Base-by-base conservation (phyloP, 495 filamentous ascomycete species). In the Penicillium maclennaniae region DNA sequence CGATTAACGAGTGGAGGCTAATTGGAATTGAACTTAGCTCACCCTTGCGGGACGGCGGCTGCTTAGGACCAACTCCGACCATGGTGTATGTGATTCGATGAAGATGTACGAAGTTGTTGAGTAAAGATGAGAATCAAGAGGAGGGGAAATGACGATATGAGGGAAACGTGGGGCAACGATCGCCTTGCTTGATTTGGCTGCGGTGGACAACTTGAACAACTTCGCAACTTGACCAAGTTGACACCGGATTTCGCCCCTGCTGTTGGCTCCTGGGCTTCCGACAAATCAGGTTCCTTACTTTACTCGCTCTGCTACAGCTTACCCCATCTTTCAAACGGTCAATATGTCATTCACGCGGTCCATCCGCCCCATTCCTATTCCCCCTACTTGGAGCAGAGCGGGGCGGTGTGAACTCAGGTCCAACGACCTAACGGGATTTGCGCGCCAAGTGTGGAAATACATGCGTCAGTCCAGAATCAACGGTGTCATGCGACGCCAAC, bases 41-140 rank as follows among this genome's bases (percentile, higher is more conserved):
- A 82, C 87, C 88, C 79, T 86, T 90, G 60, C 87, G 86, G 73
- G 86, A 87, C 42, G 84, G 85, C 47, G 80, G 83, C 59, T 80
- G 79, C 65, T 85, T 84, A 51, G 88, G 86, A 66, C 84, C 85
- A 58, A 87, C 66, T 66, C 85, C 86, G 58, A 88, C 85, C 88
- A 92, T 92, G 56, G 65, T 89, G 76, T 59, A 52, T 50, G 26
- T 54, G 38, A 52, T 37, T 45, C 10, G 12, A 21, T 15, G 31
- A 55, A 27, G 31, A 16, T n/a, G 40, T 19, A 37, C 27, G 10
- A 40, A 34, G 19, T 31, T 34, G 26, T 25, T 21, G 28, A 17
- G 45, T 38, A 43, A 49, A 41, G 36, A 47, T 16, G 41, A 49
- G 20, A 31, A 36, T 49, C 42, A 45, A 38, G 39, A 44, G 44